phyloP scores from a whole-genome alignment of 805 yeast genomes.

The Sugiyamaella marilandica region DNA sequence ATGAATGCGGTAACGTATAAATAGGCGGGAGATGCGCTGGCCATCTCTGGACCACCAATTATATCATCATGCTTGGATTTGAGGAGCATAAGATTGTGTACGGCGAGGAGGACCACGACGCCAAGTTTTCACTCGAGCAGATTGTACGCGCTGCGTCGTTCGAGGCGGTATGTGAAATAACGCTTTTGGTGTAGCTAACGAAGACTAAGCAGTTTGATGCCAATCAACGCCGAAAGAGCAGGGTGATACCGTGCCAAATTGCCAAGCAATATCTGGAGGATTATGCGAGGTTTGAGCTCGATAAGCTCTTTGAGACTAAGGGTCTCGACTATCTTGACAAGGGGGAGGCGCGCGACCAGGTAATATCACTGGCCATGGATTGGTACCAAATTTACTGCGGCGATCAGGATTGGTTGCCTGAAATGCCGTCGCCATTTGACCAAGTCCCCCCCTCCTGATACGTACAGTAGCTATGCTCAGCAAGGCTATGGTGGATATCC shows the following conservation, averaged over 20 bases:
- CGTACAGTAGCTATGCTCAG: neutral
- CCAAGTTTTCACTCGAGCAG: slow-evolving; percentile 29
- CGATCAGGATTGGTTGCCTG: slow-evolving; percentile 22
- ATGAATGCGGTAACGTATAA: slow-evolving; percentile 18
- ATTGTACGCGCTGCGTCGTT: slow-evolving; percentile 30
- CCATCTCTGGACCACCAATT: no score
- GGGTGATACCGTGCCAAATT: slow-evolving; percentile 27
- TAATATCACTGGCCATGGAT: slow-evolving; percentile 23
- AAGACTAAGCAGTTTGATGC: slow-evolving; percentile 26
- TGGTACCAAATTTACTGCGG: slow-evolving; percentile 29
- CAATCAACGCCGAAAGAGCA: slow-evolving; percentile 28
- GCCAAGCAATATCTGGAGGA: slow-evolving; percentile 29
- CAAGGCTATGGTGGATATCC: slow-evolving; percentile 7
- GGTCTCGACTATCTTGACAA: slow-evolving; percentile 27
- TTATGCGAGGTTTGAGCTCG: slow-evolving; percentile 29
- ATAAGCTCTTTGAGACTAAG: slow-evolving; percentile 30
- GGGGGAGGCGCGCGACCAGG: slow-evolving; percentile 19
- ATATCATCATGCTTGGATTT: slow-evolving; percentile 22
- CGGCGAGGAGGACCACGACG: slow-evolving; percentile 23
- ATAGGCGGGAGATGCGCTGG: no score
- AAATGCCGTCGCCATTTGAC: slow-evolving; percentile 21
- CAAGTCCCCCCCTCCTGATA: slow-evolving; percentile 11
- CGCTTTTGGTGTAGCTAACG: neutral
- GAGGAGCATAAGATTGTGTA: slow-evolving; percentile 20
- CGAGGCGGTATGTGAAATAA: slow-evolving; percentile 18